These are phyloP conservation scores for Cyphellophora attinorum DNA, from an alignment of 2,329 filamentous ascomycete genomes.

Conservation along the genomic window DNA sequence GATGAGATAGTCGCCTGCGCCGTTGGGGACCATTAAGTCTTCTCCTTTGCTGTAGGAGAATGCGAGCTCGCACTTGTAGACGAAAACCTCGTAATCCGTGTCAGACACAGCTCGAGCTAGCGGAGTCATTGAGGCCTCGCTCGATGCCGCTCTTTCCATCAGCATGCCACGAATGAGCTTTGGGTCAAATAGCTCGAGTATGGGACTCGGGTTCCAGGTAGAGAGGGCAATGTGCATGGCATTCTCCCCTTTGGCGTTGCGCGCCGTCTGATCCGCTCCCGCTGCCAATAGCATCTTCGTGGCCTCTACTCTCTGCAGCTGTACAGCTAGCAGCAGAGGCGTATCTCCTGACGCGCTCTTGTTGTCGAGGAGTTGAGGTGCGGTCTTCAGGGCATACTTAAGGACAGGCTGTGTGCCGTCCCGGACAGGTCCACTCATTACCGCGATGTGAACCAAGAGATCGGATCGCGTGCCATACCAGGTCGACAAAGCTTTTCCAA, in stretches of 20 bases:
- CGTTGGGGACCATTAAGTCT: slow-evolving; percentile 36
- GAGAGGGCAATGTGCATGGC: slow-evolving; percentile 51
- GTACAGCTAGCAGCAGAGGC: slow-evolving; percentile 59
- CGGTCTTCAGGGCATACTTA: slow-evolving; percentile 54
- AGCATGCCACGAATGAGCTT: slow-evolving; percentile 35
- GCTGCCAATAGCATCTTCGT: slow-evolving; percentile 54
- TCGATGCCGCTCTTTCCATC: slow-evolving; percentile 34
- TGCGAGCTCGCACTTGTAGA: slow-evolving; percentile 40
- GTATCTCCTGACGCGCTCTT: slow-evolving; percentile 46
- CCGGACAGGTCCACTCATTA: slow-evolving; percentile 35
- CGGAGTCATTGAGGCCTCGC: slow-evolving; percentile 50
- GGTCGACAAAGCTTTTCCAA: slow-evolving; percentile 52
- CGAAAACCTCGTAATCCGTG: slow-evolving; percentile 21
- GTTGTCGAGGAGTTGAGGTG: slow-evolving; percentile 53
- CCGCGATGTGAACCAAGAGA: slow-evolving; percentile 56
- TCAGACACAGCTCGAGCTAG: slow-evolving; percentile 48
- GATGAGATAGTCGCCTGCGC: slow-evolving; percentile 33
- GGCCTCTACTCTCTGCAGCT: slow-evolving; percentile 43
- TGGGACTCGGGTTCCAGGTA: slow-evolving; percentile 21
- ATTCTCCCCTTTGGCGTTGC: slow-evolving; percentile 55
- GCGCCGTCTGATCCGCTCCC: slow-evolving; percentile 60
- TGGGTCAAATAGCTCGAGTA: slow-evolving; percentile 43
- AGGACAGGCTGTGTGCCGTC: slow-evolving; percentile 46
- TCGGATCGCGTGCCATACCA: slow-evolving; percentile 41
- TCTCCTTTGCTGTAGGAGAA: slow-evolving; percentile 47